These are phyloP conservation scores for Epichloe scottii DNA, from an alignment of 2,329 filamentous ascomycete species.

Conservation along the genomic window DNA sequence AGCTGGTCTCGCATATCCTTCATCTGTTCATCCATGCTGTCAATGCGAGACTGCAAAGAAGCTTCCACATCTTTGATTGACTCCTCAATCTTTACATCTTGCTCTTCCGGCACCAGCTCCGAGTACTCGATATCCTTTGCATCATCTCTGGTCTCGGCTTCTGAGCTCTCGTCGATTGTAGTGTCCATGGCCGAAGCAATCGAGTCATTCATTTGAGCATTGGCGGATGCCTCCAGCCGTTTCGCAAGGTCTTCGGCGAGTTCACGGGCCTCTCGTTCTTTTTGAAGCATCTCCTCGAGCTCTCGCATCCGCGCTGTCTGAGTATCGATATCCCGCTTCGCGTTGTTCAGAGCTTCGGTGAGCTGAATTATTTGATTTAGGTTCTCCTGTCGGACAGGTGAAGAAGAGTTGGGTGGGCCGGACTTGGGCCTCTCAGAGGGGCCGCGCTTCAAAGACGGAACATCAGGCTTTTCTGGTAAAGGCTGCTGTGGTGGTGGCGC, in stretches of 20 bases:
- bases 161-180: slow-evolving; percentile 11
- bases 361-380: slow-evolving; percentile 68
- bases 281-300: slow-evolving; percentile 58
- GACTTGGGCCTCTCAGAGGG: slow-evolving; percentile 64
- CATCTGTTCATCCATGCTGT: slow-evolving; percentile 69
- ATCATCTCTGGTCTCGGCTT: slow-evolving; percentile 6
- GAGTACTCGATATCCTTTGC: neutral
- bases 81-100: neutral
- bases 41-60: slow-evolving; percentile 52
- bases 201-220: slow-evolving; percentile 18
- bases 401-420: slow-evolving; percentile 35
- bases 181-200: slow-evolving; percentile 12
- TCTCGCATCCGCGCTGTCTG: slow-evolving; percentile 70
- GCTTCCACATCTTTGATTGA: slow-evolving; percentile 16
- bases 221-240: slow-evolving; percentile 47
- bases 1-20: slow-evolving; percentile 69
- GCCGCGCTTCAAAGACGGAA: slow-evolving; percentile 58
- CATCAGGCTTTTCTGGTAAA: slow-evolving; percentile 83
- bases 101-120: neutral
- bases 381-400: slow-evolving; percentile 44
- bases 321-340: slow-evolving; percentile 77
- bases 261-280: slow-evolving; percentile 72
- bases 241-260: slow-evolving; percentile 72
- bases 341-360: slow-evolving; percentile 70
- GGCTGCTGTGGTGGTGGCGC: slow-evolving; percentile 89